Evolutionary conservation across 1,139 yeast genomes (phyloP).

Genomic region (Candida glucosophila): DNA sequence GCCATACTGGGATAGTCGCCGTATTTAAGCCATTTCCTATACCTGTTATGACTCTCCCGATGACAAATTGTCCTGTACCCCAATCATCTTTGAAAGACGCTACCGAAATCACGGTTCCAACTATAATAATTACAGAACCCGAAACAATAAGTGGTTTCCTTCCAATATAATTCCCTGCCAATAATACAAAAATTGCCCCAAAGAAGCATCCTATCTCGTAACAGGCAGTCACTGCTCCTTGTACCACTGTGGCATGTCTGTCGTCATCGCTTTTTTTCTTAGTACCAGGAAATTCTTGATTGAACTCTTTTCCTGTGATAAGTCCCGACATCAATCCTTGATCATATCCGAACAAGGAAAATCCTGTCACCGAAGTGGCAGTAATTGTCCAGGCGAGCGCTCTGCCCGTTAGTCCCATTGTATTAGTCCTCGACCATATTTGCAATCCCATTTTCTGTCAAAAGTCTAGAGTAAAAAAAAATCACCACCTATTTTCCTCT

Average conservation of each 20-base stretch:
- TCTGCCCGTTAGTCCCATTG: constrained; percentile 43
- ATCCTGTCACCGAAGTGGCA: constrained; percentile 53
- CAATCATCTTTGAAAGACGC: constrained; percentile 42
- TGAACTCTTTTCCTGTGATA: constrained; percentile 54
- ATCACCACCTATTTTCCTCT: no score
- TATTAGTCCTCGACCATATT: constrained; percentile 23
- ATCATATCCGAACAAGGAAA: constrained; percentile 67
- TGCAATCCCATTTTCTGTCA: constrained; percentile 5
- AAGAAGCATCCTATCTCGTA: constrained; percentile 73
- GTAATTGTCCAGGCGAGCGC: constrained; percentile 40
- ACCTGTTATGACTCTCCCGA: constrained; percentile 75
- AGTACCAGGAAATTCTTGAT: constrained; percentile 50
- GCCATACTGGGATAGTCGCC: constrained; percentile 76
- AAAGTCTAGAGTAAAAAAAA: not conserved
- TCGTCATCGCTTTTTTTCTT: constrained; percentile 9
- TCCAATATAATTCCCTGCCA: constrained; percentile 56
- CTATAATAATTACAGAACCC: constrained; percentile 51
- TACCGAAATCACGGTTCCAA: constrained; percentile 61
- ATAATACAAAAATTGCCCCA: constrained; percentile 61
- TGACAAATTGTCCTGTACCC: constrained; percentile 57
- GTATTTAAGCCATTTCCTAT: constrained; percentile 73
- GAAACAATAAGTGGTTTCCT: constrained; percentile 54
- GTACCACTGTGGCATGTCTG: constrained; percentile 26
- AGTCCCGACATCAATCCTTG: constrained; percentile 75
- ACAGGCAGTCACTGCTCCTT: constrained; percentile 65